Evolutionary conservation across 1,139 yeast genomes (phyloP), one percentile per base, ranked within the genome.

Genomic region (Yamadazyma atlantica): DNA sequence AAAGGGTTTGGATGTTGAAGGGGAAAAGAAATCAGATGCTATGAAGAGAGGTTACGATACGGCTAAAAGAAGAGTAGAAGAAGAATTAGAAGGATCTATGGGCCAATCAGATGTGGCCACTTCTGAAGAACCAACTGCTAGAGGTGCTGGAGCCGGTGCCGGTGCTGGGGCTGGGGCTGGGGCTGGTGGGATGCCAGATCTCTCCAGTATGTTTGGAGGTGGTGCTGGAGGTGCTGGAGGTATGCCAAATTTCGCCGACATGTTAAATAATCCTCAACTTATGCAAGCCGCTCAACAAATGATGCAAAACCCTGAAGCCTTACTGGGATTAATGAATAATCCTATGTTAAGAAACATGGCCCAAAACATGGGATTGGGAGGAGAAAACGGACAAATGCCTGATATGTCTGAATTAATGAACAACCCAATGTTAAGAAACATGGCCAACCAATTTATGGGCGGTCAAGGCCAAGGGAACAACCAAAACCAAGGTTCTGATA

Each of bases 1-100:
- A 64, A 75, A 75, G 50, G 98, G 97, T 31, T 66, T 90, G 51
- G 88, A 85, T 41, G 78, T 81, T 35, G 98, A 92, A 66, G 97
- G 97, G 30, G 85, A 80, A 35, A 66, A 69, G 35, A 88, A 90
- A 41, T 80, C 92, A 13, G 96, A 85, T 32, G 92, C 95, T 19
- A 92, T 92, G 97, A 77, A 76, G 62, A 83, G 84, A 58, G 98
- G 97, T 39, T 89, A 80, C 57, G 97, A 90, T 62, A 87, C 96
- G 29, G 97, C 96, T 25, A 86, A 87, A 67, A 78, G 78, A 63
- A 81, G 90, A 59, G 88, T 85, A 25, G 86, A 83, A 52, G 89
- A 83, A 53, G 85, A 85, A 38, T 66, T 81, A 55, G 79, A 82
- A 50, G 62, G 58, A 39, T 59, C 71, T 4, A 58, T 75, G 50